Conservation (phyloP, 371 early-diverging fungal genomes). For the Batkoa obscura region DNA sequence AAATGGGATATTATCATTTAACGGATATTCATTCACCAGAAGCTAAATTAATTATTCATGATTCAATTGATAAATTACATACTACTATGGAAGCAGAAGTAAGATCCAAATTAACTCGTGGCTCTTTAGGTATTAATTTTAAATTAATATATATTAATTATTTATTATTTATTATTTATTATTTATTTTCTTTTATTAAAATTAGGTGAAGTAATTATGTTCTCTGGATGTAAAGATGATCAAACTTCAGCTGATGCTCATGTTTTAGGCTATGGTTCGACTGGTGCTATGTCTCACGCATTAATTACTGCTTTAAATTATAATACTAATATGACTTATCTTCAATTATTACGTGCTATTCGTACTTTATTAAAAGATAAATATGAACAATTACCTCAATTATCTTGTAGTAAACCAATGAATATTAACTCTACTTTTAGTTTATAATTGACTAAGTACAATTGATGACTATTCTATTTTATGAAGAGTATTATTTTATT, state of each 20-base stretch:
- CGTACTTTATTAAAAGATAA: slow-evolving; percentile 27
- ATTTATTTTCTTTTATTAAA: too few relatives aligned
- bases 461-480: too few relatives aligned
- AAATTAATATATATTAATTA: too few relatives aligned
- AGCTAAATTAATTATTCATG: not conserved
- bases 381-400: slow-evolving; percentile 49
- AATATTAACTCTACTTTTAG: slow-evolving; percentile 18
- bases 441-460: too few relatives aligned
- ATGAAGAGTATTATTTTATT: too few relatives aligned
- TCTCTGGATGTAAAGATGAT: slow-evolving; percentile 41
- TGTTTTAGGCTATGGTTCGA: slow-evolving; percentile 28
- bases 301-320: slow-evolving; percentile 5
- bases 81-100: not conserved
- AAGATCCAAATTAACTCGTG: slow-evolving; percentile 16
- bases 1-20: not conserved
- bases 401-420: slow-evolving; percentile 36
- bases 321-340: slow-evolving; percentile 24
- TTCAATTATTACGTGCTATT: slow-evolving; percentile 31
- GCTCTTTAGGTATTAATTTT: too few relatives aligned
- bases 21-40: slow-evolving; percentile 15
- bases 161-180: too few relatives aligned
- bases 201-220: slow-evolving; percentile 66
- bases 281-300: slow-evolving; percentile 56
- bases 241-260: slow-evolving; percentile 71
- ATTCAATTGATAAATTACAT: not conserved